A percentile compares a stretch with the other conserved stretches of the same genome.
These are phyloP conservation scores for Xanthoconium separans DNA, from an alignment of 1,284 basidiomycete species.

Conservation along the genomic window DNA sequence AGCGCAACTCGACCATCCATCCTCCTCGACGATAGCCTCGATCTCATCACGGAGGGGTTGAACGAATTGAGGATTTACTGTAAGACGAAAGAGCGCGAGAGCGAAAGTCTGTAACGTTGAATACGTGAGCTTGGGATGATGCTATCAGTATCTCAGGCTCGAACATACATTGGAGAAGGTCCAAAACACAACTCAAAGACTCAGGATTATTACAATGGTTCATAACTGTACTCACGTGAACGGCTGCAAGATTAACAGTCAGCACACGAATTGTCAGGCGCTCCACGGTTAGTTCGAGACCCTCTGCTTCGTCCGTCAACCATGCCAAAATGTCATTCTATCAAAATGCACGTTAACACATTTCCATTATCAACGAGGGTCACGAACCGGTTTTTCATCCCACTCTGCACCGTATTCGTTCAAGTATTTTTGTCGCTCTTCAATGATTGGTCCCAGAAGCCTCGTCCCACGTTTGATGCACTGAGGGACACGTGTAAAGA, in stretches of 20 bases:
- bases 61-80: not conserved
- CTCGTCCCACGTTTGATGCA: slow-evolving; percentile 13
- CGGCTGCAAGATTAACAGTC: slow-evolving; percentile 34
- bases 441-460: slow-evolving; percentile 37
- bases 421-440: slow-evolving; percentile 35
- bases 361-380: too few species aligned
- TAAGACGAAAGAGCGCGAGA: not conserved
- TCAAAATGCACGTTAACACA: not conserved
- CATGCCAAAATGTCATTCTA: slow-evolving; percentile 45
- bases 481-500: not conserved
- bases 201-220: not conserved
- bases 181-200: not conserved
- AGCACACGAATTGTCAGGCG: slow-evolving; percentile 36
- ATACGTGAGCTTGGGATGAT: not conserved
- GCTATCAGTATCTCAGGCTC: not conserved
- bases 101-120: not conserved
- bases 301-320: slow-evolving; percentile 42
- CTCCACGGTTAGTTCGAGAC: slow-evolving; percentile 27
- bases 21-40: not conserved
- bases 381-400: not conserved
- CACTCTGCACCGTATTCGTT: slow-evolving; percentile 30
- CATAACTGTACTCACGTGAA: slow-evolving; percentile 27
- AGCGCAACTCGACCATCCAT: not conserved
- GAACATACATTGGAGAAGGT: slow-evolving; percentile 14
- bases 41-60: not conserved